These are phyloP conservation scores for Cyclospora cayetanensis DNA, from an alignment of 169 alveolate genomes.

Conservation along the genomic window DNA sequence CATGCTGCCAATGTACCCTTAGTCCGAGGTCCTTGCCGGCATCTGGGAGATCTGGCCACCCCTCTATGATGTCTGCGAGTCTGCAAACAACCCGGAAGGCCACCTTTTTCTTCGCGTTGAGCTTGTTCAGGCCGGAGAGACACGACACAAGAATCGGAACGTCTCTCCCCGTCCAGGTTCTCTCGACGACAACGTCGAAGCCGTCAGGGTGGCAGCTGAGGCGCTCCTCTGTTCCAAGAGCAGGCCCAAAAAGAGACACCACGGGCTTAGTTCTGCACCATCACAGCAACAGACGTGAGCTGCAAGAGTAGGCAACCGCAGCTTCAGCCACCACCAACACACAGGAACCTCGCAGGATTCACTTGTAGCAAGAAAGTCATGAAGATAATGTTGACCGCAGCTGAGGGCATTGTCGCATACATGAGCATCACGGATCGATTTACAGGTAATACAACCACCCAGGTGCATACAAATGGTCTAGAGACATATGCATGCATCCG, in stretches of 20 bases:
- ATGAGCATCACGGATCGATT: too few relatives aligned
- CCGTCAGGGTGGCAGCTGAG: constrained; percentile 1
- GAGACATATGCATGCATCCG: too few relatives aligned
- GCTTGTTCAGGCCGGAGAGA: constrained; percentile 31
- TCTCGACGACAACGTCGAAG: constrained; percentile 43
- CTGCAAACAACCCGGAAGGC: constrained; percentile 47
- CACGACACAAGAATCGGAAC: not conserved
- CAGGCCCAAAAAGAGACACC: constrained; percentile 40
- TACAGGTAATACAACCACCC: too few relatives aligned
- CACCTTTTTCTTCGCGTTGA: constrained; percentile 24
- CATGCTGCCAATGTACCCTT: not conserved
- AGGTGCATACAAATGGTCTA: too few relatives aligned
- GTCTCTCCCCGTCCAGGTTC: constrained; percentile 63
- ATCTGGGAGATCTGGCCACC: constrained; percentile 61
- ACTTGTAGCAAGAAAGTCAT: too few relatives aligned
- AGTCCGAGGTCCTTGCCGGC: constrained; percentile 17
- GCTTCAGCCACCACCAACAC: too few relatives aligned
- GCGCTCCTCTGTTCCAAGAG: not conserved
- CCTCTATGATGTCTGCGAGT: constrained; percentile 56
- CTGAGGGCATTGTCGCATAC: too few relatives aligned
- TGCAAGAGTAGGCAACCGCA: too few relatives aligned
- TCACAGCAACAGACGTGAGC: not conserved
- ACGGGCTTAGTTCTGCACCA: not conserved
- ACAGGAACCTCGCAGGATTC: too few relatives aligned
- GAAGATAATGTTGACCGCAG: too few relatives aligned